These are phyloP conservation scores for Peterozyma xylosa DNA, from an alignment of 805 yeast species.

Conservation along the genomic window DNA sequence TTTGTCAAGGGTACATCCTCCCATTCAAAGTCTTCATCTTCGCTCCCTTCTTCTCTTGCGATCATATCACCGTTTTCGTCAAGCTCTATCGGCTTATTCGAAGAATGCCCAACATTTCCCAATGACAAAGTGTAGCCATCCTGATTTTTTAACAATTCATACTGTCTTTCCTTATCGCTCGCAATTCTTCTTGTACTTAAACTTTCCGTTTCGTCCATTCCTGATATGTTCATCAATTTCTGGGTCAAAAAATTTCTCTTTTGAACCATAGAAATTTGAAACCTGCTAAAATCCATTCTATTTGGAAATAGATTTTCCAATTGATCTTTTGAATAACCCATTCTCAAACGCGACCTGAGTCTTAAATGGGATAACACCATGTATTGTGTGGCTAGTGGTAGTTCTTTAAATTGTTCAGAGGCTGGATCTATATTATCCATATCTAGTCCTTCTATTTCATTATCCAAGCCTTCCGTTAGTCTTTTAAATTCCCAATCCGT, in stretches of 20 bases:
- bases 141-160: slow-evolving; percentile 65
- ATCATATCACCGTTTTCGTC: slow-evolving; percentile 22
- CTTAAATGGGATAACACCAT: slow-evolving; percentile 80
- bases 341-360: slow-evolving; percentile 77
- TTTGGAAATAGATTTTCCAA: slow-evolving; percentile 74
- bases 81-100: slow-evolving; percentile 39
- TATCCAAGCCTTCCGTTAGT: slow-evolving; percentile 45
- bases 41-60: slow-evolving; percentile 10
- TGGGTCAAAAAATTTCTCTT: slow-evolving; percentile 90
- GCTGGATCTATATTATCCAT: slow-evolving; percentile 75
- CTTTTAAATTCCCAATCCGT: slow-evolving; percentile 66
- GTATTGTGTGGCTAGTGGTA: slow-evolving; percentile 86
- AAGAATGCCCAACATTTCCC: slow-evolving; percentile 30
- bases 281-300: slow-evolving; percentile 83
- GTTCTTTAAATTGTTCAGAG: slow-evolving; percentile 62
- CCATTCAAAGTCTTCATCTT: slow-evolving; percentile 49
- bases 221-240: slow-evolving; percentile 72
- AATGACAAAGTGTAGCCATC: slow-evolving; percentile 82
- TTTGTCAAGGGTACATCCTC: slow-evolving; percentile 58
- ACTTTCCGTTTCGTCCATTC: slow-evolving; percentile 52
- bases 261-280: slow-evolving; percentile 89
- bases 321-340: slow-evolving; percentile 94
- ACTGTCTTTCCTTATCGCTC: slow-evolving; percentile 73
- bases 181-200: slow-evolving; percentile 56
- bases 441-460: slow-evolving; percentile 61